Base-by-base conservation (phyloP, 495 filamentous ascomycete species). In the Delitschia confertaspora region DNA sequence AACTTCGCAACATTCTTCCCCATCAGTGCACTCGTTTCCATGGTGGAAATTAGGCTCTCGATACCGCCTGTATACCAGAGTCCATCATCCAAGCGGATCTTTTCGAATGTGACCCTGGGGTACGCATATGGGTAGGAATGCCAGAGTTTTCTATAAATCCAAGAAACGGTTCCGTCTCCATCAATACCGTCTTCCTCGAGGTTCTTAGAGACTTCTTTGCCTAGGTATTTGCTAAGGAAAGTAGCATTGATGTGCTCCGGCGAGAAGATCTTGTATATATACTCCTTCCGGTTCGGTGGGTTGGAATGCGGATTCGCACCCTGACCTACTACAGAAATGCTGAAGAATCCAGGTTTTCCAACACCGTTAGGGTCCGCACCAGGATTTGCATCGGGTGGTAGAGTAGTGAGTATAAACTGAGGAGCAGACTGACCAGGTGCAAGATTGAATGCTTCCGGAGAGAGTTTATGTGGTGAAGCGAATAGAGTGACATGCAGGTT, bases 1-100 rank as follows among this genome's bases (percentile, higher is more conserved):
- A 96, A 65, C 19, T 71, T 70, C 9, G 91, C 91, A 26, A 96
- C 82, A 65, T 98, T 96, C 72, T 78, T 88, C 0, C 91, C 91
- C 89, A 94, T 94, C 55, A 96, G 60, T 0, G 82, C 80, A 60
- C 82, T 96, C 6, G 93, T 99, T 70, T 99, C 91, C 91, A 99
- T 99, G 0, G 91, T 95, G 10, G 79, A 86, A 45, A 96, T 93
- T 55, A 98, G 95, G 51, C 79, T 81, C 65, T 98, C 91, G 38
- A 96, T 94, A 0, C 83, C 89, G 30, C 82, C 79, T 0, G 91
- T 96, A 59, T 98, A 96, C 74, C 84, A 95, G 9, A 96, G 58
- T 0, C 73, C 69, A 1, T 70, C 52, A 7, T 72, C 80, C 1
- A 96, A 60, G 43, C 77, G 68, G 0, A 79, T 72, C 29, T 93